Percentiles rank a stretch among this genome's conserved stretches.
phyloP scores from a whole-genome alignment of 1,139 yeast genomes.

The Geotrichum australiense region DNA sequence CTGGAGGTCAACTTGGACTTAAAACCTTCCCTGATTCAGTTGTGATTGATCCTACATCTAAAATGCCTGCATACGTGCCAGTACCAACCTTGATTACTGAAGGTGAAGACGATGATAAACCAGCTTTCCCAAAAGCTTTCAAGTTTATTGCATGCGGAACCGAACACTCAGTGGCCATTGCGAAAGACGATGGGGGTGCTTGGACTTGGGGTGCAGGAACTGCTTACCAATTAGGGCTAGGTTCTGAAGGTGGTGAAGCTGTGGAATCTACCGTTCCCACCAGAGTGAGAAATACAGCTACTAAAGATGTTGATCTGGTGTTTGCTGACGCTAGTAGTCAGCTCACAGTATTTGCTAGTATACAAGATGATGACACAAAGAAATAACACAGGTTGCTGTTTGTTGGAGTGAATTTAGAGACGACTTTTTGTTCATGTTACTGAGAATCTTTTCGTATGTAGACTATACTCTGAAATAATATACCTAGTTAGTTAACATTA shows the following conservation, averaged over 20 bases:
- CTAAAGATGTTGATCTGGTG: slow-evolving; percentile 63
- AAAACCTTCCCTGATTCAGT: slow-evolving; percentile 59
- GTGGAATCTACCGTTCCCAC: slow-evolving; percentile 47
- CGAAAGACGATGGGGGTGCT: slow-evolving; percentile 66
- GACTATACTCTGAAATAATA: too few relatives aligned
- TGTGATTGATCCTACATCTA: slow-evolving; percentile 63
- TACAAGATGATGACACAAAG: too few relatives aligned
- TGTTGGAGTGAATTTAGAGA: too few relatives aligned
- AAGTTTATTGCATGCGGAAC: slow-evolving; percentile 75
- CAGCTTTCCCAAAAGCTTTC: slow-evolving; percentile 44
- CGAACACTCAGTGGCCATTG: slow-evolving; percentile 84
- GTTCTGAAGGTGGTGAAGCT: slow-evolving; percentile 66
- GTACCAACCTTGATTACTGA: slow-evolving; percentile 59
- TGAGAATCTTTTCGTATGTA: too few relatives aligned
- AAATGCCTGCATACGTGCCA: slow-evolving; percentile 81
- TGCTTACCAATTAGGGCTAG: slow-evolving; percentile 92
- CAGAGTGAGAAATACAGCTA: slow-evolving; percentile 86
- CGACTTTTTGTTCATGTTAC: too few relatives aligned
- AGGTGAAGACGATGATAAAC: slow-evolving; percentile 29
- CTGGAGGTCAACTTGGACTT: slow-evolving; percentile 89
- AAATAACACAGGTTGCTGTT: too few relatives aligned
- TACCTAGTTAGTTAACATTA: too few relatives aligned
- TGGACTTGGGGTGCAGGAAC: slow-evolving; percentile 99
- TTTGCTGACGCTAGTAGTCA: slow-evolving; percentile 92
- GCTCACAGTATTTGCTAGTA: slow-evolving; percentile 83